Evolutionary conservation across 768 basidiomycete genomes (phyloP).

Genomic region (Kwoniella shandongensis): DNA sequence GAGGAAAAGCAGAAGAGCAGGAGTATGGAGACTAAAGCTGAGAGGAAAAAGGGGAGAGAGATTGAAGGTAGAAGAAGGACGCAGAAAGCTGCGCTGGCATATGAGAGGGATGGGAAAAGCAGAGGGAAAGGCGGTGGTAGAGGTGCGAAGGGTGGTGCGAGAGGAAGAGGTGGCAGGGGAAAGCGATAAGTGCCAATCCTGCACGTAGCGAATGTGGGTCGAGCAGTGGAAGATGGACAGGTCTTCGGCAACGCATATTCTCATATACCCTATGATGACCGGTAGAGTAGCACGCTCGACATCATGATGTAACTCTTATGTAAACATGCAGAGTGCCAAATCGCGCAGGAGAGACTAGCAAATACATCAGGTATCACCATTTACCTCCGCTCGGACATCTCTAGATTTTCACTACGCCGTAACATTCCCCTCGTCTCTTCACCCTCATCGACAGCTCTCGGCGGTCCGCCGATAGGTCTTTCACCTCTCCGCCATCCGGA

Average conservation of each 20-base stretch:
- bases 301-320: too few relatives aligned
- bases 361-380: neutral
- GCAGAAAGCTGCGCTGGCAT: slow-evolving; percentile 71
- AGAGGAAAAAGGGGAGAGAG: slow-evolving; percentile 62
- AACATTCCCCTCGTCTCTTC: slow-evolving; percentile 40
- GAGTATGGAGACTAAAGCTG: slow-evolving; percentile 71
- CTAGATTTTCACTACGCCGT: slow-evolving; percentile 28
- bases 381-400: slow-evolving; percentile 43
- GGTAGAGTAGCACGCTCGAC: too few relatives aligned
- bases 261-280: too few relatives aligned
- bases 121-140: slow-evolving; percentile 26
- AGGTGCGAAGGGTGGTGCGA: slow-evolving; percentile 24
- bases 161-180: slow-evolving; percentile 30
- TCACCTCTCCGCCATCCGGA: slow-evolving; percentile 1
- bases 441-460: neutral
- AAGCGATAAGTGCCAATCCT: slow-evolving; percentile 11
- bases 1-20: slow-evolving; percentile 47
- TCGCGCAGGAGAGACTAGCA: neutral
- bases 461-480: neutral
- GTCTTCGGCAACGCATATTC: too few relatives aligned
- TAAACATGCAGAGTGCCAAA: too few relatives aligned
- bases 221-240: too few relatives aligned
- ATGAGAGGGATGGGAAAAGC: slow-evolving; percentile 56
- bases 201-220: too few relatives aligned
- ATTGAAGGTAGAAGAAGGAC: slow-evolving; percentile 67